Evolutionary conservation across 2,329 filamentous ascomycete species (phyloP).

Genomic region (Aspergillus melleus): DNA sequence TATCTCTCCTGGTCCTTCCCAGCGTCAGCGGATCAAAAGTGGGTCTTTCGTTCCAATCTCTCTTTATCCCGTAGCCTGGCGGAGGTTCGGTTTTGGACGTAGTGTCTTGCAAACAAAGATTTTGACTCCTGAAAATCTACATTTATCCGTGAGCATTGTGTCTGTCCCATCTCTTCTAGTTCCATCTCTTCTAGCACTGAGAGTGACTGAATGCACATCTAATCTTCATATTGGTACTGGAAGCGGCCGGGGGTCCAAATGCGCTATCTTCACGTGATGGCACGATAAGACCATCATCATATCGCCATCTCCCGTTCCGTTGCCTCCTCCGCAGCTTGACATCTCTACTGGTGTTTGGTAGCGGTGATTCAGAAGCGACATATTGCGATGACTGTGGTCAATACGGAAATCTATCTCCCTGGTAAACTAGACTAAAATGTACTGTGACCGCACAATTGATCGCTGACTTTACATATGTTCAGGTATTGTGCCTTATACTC

Average conservation of each 20-base stretch:
- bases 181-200: no score
- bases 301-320: neutral
- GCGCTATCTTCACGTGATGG: neutral
- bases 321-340: neutral
- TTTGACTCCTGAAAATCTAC: no score
- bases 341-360: neutral
- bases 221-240: no score
- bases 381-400: slow-evolving; percentile 17
- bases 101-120: no score
- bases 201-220: no score
- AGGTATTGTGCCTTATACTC: slow-evolving; percentile 25
- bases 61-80: no score
- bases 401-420: slow-evolving; percentile 12
- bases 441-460: neutral
- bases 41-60: neutral
- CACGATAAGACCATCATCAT: slow-evolving; percentile 8
- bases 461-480: neutral
- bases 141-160: no score
- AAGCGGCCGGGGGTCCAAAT: neutral
- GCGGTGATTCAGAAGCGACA: neutral
- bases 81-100: no score
- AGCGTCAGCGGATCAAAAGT: neutral
- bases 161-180: no score
- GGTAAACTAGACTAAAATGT: slow-evolving; percentile 7
- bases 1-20: no score